Base-by-base conservation (phyloP, 345 rosid species). In the Diplotaxis tenuifolia region DNA sequence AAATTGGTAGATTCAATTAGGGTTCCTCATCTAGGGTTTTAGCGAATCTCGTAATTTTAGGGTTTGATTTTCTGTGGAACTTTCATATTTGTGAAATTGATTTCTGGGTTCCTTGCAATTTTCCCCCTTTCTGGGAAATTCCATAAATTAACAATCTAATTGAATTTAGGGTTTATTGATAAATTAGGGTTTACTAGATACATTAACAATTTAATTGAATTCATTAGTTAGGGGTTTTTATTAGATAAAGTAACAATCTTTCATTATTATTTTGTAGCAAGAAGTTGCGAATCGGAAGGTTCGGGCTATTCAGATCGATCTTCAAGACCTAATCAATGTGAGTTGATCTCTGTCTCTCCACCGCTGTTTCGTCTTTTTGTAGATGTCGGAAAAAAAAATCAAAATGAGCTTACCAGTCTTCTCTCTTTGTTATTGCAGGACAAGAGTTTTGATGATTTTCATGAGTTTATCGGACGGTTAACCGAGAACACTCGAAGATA, bases 401-500 rank as follows among this genome's bases (percentile, higher is more conserved):
- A 50, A 42, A n/a, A 7, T 19, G 49, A 59, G 45, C 10, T 66
- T 60, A 66, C 69, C 7, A 60, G 52, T 60, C 69, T n/a, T 19
- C 16, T 78, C 4, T 61, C n/a, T 50, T 63, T 65, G 27, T 14
- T 66, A 36, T 11, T 29, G 34, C 81, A 95, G 99, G 88, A 86
- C 66, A 89, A 89, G 72, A 90, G 83, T 54, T 68, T 69, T 72
- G 88, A 86, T 65, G 96, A 84, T 54, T 54, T 22, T 22, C 29
- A 21, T 23, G 97, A 86, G 36, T 92, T 95, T 76, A 58, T 84
- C 14, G 69, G 82, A 73, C 87, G 99, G 20, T 75, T 95, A 63
- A 92, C 90, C 28, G 96, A 89, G 78, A 95, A 95, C 74, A 86
- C 99, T 15, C 91, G 96, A 19, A 76, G 98, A 20, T 95, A 95